These are phyloP conservation scores for Plectranthus barbatus DNA, from an alignment of 257 asterid species.

Conservation along the genomic window DNA sequence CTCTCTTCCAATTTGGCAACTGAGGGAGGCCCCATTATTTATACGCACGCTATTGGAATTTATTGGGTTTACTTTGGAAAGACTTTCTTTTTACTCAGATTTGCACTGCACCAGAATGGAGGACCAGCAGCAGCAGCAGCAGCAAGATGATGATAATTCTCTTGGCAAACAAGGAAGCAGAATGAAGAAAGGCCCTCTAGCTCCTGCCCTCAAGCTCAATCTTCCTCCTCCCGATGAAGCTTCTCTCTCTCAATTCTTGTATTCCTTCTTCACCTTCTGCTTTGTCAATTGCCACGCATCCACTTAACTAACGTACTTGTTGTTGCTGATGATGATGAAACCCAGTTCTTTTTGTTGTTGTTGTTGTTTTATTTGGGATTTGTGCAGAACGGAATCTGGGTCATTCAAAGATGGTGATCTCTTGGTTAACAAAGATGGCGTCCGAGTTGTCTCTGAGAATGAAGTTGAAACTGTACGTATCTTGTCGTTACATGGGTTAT, in stretches of 20 bases:
- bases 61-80: conserved; percentile 11
- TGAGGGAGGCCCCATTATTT: neutral
- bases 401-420: conserved; percentile 88
- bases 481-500: too few species aligned
- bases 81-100: neutral
- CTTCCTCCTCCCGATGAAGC: conserved; percentile 81
- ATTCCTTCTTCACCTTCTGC: neutral
- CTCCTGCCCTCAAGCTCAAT: conserved; percentile 65
- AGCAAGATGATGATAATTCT: neutral
- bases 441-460: conserved; percentile 62
- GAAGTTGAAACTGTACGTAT: conserved; percentile 63
- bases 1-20: too few species aligned
- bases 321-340: too few species aligned
- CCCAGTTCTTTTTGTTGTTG: neutral
- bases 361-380: neutral
- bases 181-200: conserved; percentile 78
- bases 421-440: conserved; percentile 85
- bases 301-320: neutral
- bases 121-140: neutral
- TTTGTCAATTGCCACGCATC: neutral
- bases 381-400: conserved; percentile 69
- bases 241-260: conserved; percentile 73
- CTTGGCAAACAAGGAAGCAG: neutral
- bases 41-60: neutral
- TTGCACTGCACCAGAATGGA: neutral